Conservation (phyloP, 495 filamentous ascomycete species). For the Glutinoglossum americanum region DNA sequence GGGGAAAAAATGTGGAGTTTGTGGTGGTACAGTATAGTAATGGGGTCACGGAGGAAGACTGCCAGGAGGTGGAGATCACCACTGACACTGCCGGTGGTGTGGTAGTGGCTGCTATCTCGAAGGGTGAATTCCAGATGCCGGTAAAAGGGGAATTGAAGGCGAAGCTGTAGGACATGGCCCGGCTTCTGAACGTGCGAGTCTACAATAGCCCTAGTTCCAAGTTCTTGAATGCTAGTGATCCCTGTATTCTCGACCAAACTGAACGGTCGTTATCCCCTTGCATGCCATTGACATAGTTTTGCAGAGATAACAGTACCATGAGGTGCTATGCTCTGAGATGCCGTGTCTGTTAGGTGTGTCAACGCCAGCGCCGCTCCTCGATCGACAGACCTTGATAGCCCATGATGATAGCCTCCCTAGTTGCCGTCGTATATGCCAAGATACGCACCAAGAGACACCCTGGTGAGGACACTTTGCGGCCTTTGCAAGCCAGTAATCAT, state of each 20-base stretch:
- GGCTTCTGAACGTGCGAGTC: neutral
- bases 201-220: neutral
- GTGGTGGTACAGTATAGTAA: slow-evolving; percentile 79
- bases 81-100: neutral
- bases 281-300: neutral
- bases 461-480: no score
- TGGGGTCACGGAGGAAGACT: slow-evolving; percentile 67
- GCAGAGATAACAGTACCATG: no score
- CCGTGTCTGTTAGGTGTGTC: no score
- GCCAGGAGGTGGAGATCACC: slow-evolving; percentile 43
- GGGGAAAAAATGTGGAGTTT: slow-evolving; percentile 47
- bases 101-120: neutral
- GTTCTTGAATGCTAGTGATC: neutral
- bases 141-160: neutral
- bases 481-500: no score
- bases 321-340: no score
- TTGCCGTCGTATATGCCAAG: no score
- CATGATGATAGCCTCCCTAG: no score
- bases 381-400: no score
- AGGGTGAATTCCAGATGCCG: neutral
- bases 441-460: no score
- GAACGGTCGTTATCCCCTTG: neutral
- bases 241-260: neutral
- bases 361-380: no score
- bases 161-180: neutral